Percentiles rank a stretch among this genome's conserved stretches.
phyloP scores from a whole-genome alignment of 768 basidiomycete genomes.

The Tricholoma furcatifolium region DNA sequence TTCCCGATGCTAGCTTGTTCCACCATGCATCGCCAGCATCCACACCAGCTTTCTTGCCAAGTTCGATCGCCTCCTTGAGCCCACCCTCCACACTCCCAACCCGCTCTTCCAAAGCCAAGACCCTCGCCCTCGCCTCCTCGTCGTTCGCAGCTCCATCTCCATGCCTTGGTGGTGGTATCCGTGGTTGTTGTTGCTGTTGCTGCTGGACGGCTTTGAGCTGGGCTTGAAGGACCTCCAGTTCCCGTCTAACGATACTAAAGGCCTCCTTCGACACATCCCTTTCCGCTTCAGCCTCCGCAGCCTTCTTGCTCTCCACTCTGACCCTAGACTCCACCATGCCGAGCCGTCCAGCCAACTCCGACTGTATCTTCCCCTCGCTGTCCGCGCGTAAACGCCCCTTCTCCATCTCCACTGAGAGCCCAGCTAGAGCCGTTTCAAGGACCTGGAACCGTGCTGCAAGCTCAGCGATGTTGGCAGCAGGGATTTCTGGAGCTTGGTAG shows the following conservation, averaged over 20 bases:
- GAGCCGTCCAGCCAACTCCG: conserved; percentile 54
- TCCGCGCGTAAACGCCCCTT: conserved; percentile 50
- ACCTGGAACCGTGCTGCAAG: conserved; percentile 58
- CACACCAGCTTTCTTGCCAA: conserved; percentile 46
- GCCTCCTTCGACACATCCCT: conserved; percentile 43
- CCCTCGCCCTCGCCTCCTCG: conserved; percentile 53
- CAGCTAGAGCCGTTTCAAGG: conserved; percentile 63
- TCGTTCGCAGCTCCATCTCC: conserved; percentile 32
- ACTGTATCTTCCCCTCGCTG: conserved; percentile 45
- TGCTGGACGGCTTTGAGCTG: conserved; percentile 33
- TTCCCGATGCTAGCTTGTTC: conserved; percentile 57
- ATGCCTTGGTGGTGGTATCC: conserved; percentile 12
- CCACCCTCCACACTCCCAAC: conserved; percentile 59
- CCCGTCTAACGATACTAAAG: conserved; percentile 49
- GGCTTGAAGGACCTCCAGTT: conserved; percentile 52
- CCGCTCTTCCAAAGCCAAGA: conserved; percentile 62
- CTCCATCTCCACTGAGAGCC: conserved; percentile 56
- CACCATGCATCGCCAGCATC: conserved; percentile 61
- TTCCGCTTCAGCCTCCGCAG: conserved; percentile 52
- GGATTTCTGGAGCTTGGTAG: conserved; percentile 56
- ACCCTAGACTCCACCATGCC: conserved; percentile 56
- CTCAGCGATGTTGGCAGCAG: conserved; percentile 66
- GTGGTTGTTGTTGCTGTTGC: conserved; percentile 23
- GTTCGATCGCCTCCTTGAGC: conserved; percentile 71
- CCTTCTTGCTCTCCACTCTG: conserved; percentile 32